These are phyloP conservation scores for Penicillium sp. DNA, from an alignment of 2,329 filamentous ascomycete species.

Conservation along the genomic window DNA sequence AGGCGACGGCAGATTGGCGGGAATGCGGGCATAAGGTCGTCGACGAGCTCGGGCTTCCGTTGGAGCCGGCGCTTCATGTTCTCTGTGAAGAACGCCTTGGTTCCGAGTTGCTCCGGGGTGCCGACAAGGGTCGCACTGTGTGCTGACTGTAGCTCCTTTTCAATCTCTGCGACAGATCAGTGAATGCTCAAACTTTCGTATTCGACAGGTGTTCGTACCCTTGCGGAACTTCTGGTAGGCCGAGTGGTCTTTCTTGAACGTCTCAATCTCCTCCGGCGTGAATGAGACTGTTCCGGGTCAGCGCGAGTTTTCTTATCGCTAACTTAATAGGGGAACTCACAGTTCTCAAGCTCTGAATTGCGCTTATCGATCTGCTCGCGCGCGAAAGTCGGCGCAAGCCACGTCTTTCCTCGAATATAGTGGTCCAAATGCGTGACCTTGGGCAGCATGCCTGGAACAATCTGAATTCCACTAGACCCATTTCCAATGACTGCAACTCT, in stretches of 20 bases:
- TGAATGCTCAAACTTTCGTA: neutral
- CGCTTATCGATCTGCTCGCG: conserved; percentile 35
- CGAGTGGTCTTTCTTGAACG: conserved; percentile 37
- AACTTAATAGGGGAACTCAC: conserved; percentile 17
- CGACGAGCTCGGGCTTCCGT: conserved; percentile 40
- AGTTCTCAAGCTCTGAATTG: conserved; percentile 33
- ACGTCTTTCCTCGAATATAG: conserved; percentile 40
- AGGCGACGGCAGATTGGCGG: conserved; percentile 43
- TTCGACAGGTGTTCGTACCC: conserved; percentile 24
- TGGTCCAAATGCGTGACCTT: conserved; percentile 47
- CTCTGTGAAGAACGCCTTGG: conserved; percentile 30
- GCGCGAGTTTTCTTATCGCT: conserved; percentile 1
- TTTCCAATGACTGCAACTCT: conserved; percentile 44
- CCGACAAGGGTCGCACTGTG: conserved; percentile 36
- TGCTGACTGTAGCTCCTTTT: conserved; percentile 38
- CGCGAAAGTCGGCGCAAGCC: conserved; percentile 37
- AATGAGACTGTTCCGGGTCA: conserved; percentile 32
- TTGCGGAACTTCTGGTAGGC: conserved; percentile 42
- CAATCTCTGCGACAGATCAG: conserved; percentile 32
- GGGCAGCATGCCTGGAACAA: conserved; percentile 43
- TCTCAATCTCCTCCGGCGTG: conserved; percentile 37
- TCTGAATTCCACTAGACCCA: conserved; percentile 49
- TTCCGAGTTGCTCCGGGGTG: conserved; percentile 33
- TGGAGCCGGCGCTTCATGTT: conserved; percentile 41
- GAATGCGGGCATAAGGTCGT: conserved; percentile 43